Conservation (phyloP, 805 yeast genomes). For the Blastobotrys attinorum region DNA sequence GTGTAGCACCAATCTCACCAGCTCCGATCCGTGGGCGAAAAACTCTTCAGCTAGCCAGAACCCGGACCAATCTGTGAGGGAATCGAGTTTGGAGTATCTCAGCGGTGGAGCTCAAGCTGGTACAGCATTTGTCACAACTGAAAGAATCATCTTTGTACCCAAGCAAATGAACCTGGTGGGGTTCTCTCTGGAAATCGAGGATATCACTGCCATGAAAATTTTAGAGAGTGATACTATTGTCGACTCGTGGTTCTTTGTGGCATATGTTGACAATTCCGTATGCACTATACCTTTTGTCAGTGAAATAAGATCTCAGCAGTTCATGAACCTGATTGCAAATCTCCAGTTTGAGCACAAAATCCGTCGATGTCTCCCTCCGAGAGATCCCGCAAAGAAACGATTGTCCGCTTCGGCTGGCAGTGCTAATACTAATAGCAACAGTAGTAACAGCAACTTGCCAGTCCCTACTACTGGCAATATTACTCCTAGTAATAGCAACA, state of each 20-base stretch:
- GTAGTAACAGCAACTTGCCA: not conserved
- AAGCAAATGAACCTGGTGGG: constrained; percentile 7
- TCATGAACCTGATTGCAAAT: constrained; percentile 23
- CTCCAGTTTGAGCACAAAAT: constrained; percentile 27
- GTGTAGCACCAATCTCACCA: constrained; percentile 3
- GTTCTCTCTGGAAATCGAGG: constrained; percentile 14
- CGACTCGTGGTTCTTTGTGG: constrained; percentile 14
- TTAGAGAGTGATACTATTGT: not conserved
- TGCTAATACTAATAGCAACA: too few species aligned
- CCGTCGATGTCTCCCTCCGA: constrained; percentile 25
- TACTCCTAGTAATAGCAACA: too few species aligned
- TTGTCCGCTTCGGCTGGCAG: not conserved
- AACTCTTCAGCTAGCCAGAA: too few species aligned
- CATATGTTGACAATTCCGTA: constrained; percentile 16
- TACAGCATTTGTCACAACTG: constrained; percentile 20
- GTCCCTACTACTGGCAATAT: too few species aligned
- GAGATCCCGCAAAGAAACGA: constrained; percentile 11
- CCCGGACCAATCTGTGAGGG: constrained; percentile 1
- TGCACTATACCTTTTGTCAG: constrained; percentile 25
- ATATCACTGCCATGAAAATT: constrained; percentile 16
- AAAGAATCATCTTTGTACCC: constrained; percentile 22
- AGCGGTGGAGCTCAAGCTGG: constrained; percentile 13
- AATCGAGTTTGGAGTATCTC: constrained; percentile 12
- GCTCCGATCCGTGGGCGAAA: not conserved
- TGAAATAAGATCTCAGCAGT: constrained; percentile 19